phyloP scores from a whole-genome alignment of 306 rosid genomes.

The Medicago ruthenica region DNA sequence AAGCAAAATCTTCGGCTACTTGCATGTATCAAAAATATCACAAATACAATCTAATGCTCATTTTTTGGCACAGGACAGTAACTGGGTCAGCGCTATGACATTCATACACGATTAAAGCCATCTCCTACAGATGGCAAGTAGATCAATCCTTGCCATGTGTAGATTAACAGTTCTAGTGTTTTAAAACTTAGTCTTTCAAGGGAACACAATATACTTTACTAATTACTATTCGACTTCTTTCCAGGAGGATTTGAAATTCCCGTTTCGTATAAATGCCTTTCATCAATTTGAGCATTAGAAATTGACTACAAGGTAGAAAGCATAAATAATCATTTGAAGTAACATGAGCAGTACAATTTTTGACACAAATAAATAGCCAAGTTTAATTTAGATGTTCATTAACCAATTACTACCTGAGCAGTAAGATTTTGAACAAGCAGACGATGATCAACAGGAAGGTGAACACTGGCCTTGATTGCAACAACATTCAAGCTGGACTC shows the following conservation, averaged over 20 bases:
- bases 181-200: neutral
- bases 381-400: conserved; percentile 1
- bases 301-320: conserved; percentile 15
- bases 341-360: conserved; percentile 16
- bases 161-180: no score
- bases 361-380: conserved; percentile 2
- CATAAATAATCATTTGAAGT: conserved; percentile 18
- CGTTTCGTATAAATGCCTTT: neutral
- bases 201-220: neutral
- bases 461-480: conserved; percentile 87
- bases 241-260: conserved; percentile 5
- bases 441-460: conserved; percentile 79
- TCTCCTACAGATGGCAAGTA: no score
- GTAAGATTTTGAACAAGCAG: conserved; percentile 89
- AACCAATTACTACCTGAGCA: conserved; percentile 62
- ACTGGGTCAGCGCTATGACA: no score
- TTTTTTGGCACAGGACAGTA: no score
- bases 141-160: no score
- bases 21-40: no score
- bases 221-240: conserved; percentile 1
- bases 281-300: conserved; percentile 8
- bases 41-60: no score
- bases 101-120: no score
- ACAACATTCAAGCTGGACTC: conserved; percentile 73
- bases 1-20: no score